Conservation (phyloP, 495 filamentous ascomycete genomes). For the Podospora pseudoanserina region DNA sequence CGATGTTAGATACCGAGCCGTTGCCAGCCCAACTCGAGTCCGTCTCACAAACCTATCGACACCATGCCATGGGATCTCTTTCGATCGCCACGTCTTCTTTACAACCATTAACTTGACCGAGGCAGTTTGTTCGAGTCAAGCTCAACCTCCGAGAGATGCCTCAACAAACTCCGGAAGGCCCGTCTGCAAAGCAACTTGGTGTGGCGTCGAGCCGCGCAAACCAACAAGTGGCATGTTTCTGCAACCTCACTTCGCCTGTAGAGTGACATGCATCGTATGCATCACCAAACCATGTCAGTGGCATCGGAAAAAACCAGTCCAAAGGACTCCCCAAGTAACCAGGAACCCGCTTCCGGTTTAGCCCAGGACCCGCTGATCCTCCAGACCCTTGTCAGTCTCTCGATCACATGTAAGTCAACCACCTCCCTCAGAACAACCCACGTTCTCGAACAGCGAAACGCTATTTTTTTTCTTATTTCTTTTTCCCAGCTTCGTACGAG, state of each 20-base stretch:
- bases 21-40: neutral
- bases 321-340: neutral
- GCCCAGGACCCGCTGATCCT: neutral
- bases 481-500: neutral
- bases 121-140: neutral
- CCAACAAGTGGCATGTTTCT: neutral
- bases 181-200: neutral
- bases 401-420: neutral
- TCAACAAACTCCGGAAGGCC: neutral
- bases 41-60: neutral
- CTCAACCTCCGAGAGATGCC: neutral
- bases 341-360: neutral
- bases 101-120: neutral
- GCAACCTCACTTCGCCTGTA: neutral
- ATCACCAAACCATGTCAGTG: neutral
- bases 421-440: neutral
- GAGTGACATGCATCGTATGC: too few species aligned
- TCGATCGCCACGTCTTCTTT: neutral
- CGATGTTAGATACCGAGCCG: neutral
- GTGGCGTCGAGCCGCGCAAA: neutral
- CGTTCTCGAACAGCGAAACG: neutral
- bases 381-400: neutral
- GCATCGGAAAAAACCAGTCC: neutral
- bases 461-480: neutral
- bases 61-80: neutral